These are phyloP conservation scores for Ogataea hybrid DNA, from an alignment of 1,139 yeast genomes.

Conservation along the genomic window DNA sequence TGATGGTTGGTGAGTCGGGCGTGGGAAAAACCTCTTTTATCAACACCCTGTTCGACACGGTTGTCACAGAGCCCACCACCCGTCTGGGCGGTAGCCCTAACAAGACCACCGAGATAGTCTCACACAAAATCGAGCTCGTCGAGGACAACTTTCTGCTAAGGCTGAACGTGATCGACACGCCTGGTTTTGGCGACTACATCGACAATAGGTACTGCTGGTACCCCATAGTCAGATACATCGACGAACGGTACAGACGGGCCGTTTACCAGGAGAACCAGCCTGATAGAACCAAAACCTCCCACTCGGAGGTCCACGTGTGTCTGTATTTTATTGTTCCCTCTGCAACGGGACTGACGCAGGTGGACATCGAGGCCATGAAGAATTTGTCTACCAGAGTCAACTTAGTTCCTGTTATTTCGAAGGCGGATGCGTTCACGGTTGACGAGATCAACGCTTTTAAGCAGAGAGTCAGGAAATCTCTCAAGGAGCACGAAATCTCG, in stretches of 20 bases:
- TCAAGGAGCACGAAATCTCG: conserved; percentile 48
- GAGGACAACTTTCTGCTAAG: conserved; percentile 87
- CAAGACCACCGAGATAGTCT: conserved; percentile 39
- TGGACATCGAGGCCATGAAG: conserved; percentile 70
- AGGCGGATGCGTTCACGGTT: conserved; percentile 64
- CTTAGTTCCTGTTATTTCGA: conserved; percentile 72
- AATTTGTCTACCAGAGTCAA: conserved; percentile 64
- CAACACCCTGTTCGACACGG: conserved; percentile 40
- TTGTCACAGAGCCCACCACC: conserved; percentile 13
- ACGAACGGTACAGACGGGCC: conserved; percentile 58
- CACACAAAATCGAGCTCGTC: conserved; percentile 42
- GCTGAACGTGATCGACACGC: conserved; percentile 83
- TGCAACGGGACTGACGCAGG: conserved; percentile 48
- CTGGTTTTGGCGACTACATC: conserved; percentile 91
- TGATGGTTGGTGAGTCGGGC: conserved; percentile 47
- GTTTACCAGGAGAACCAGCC: conserved; percentile 77
- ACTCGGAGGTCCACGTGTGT: conserved; percentile 73
- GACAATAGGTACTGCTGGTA: conserved; percentile 91
- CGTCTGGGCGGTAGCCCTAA: conserved; percentile 18
- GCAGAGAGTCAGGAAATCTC: conserved; percentile 39
- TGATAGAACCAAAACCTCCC: conserved; percentile 44
- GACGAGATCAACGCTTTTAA: conserved; percentile 45
- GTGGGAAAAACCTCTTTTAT: conserved; percentile 44
- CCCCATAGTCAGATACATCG: conserved; percentile 87
- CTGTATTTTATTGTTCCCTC: conserved; percentile 67